A percentile compares a stretch with the other conserved stretches of the same genome.
Conservation (phyloP, 257 asterid species). For the Scutellaria baicalensis region DNA sequence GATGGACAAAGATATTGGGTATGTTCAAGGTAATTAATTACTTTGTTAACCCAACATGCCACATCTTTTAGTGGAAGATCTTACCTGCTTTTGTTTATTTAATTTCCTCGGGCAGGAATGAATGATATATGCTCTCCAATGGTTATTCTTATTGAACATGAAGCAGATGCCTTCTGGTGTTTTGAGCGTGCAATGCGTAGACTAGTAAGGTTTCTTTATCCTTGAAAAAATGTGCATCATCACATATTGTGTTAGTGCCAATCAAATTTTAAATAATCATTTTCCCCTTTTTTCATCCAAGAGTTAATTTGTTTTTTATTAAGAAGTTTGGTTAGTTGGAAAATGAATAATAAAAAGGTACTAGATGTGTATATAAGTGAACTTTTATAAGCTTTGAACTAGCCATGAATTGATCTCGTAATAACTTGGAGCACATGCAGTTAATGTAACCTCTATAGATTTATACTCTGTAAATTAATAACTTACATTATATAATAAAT, state of each 20-base stretch:
- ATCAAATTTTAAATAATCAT: background rate
- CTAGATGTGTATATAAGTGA: background rate
- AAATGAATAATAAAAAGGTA: background rate
- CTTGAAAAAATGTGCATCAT: background rate
- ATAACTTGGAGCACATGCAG: background rate
- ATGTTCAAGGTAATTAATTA: slow-evolving; percentile 85
- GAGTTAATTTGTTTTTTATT: background rate
- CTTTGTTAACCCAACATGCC: slow-evolving; percentile 8
- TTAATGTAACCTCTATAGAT: background rate
- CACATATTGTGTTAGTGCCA: background rate
- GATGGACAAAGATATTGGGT: slow-evolving; percentile 92
- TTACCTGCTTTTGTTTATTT: slow-evolving; percentile 15
- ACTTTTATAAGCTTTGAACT: background rate
- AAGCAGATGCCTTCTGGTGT: slow-evolving; percentile 99
- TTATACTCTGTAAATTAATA: background rate
- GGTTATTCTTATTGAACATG: slow-evolving; percentile 74
- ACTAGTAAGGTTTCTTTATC: slow-evolving; percentile 45
- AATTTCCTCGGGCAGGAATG: slow-evolving; percentile 61
- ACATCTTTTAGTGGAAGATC: slow-evolving; percentile 14
- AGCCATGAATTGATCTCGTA: background rate
- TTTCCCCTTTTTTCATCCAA: background rate
- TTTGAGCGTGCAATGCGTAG: slow-evolving; percentile 97
- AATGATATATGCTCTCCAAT: slow-evolving; percentile 97
- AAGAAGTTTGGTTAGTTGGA: background rate
- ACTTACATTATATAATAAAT: background rate